A percentile compares a stretch with the other conserved stretches of the same genome.
phyloP scores from a whole-genome alignment of 768 basidiomycete species.

The Inosperma sp. region DNA sequence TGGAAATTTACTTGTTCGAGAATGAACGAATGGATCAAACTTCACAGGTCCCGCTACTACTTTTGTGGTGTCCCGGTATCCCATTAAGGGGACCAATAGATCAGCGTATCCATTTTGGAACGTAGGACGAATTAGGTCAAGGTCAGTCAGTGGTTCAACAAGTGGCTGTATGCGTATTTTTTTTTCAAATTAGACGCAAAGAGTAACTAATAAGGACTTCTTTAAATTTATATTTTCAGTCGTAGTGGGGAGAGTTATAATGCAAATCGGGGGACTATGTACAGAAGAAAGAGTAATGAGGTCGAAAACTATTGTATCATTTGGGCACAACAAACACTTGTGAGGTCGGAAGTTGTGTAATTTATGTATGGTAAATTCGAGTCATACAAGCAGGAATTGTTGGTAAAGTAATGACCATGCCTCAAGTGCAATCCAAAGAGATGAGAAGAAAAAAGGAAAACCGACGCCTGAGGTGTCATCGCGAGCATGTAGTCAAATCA shows the following conservation, averaged over 20 bases:
- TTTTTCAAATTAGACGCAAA: too few relatives aligned
- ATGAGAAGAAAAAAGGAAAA: neutral
- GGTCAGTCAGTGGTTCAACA: too few relatives aligned
- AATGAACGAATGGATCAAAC: neutral
- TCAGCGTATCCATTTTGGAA: too few relatives aligned
- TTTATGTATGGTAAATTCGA: neutral
- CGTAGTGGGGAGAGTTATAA: too few relatives aligned
- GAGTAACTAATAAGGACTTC: too few relatives aligned
- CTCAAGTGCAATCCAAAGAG: neutral
- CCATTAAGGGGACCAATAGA: constrained; percentile 1
- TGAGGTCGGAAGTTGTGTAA: neutral
- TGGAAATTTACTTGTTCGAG: constrained; percentile 4
- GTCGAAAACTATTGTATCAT: neutral
- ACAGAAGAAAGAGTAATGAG: neutral
- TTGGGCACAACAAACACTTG: neutral
- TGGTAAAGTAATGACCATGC: neutral
- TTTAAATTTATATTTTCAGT: too few relatives aligned
- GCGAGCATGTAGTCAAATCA: neutral
- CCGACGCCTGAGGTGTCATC: constrained; percentile 4
- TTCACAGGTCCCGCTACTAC: neutral
- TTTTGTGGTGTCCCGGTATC: constrained; percentile 4
- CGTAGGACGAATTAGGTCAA: too few relatives aligned
- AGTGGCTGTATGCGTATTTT: too few relatives aligned
- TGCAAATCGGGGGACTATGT: too few relatives aligned
- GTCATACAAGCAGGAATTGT: neutral